phyloP scores from a whole-genome alignment of 768 basidiomycete species.

The Mycena filopes region DNA sequence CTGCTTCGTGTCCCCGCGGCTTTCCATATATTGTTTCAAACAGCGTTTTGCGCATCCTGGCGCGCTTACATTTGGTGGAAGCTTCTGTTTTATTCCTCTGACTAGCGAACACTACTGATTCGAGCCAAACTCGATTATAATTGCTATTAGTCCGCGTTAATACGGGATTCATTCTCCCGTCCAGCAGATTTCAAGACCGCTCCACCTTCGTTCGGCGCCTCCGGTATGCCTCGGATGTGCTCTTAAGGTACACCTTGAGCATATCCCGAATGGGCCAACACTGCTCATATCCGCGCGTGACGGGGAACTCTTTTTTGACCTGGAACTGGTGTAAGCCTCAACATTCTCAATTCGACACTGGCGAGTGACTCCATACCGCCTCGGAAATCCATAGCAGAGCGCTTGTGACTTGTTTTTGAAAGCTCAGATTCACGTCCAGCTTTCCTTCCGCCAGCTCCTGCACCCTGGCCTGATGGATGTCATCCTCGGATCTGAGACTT shows the following conservation, averaged over 20 bases:
- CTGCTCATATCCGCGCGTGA: background rate
- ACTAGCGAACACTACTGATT: no score
- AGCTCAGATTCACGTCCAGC: background rate
- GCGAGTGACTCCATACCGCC: background rate
- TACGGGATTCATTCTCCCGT: no score
- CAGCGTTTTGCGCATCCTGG: no score
- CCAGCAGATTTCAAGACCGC: no score
- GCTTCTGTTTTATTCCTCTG: no score
- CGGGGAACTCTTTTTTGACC: background rate
- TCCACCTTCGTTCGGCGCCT: background rate
- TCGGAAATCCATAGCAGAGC: background rate
- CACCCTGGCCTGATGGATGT: background rate
- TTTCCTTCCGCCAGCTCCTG: background rate
- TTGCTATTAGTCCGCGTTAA: no score
- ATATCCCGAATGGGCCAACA: slow-evolving; percentile 5
- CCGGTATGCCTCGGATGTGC: background rate
- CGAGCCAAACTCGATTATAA: no score
- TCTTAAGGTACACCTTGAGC: slow-evolving; percentile 1
- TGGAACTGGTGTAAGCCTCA: background rate
- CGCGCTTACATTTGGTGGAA: no score
- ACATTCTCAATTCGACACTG: background rate
- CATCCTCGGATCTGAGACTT: background rate
- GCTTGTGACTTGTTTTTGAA: background rate
- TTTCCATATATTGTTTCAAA: no score
- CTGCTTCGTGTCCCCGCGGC: no score